phyloP scores from a whole-genome alignment of 176 grass and related monocot species.

The Aegilops bicornis region DNA sequence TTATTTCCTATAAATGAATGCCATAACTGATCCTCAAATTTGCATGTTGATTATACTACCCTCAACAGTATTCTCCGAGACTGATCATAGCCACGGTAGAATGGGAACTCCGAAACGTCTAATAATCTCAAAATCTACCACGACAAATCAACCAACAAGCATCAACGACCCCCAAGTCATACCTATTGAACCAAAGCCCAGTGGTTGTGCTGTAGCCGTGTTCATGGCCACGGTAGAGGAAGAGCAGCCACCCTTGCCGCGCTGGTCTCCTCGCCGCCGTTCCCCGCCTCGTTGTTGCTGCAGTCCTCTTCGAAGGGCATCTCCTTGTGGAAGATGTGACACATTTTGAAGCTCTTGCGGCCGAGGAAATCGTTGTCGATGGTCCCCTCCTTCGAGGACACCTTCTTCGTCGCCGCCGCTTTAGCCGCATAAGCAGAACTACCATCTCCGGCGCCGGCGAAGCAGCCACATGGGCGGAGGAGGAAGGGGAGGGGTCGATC shows the following conservation, averaged over 20 bases:
- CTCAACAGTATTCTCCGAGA: neutral
- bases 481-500: too few relatives aligned
- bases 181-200: constrained; percentile 1
- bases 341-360: too few relatives aligned
- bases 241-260: neutral
- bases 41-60: too few relatives aligned
- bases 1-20: neutral
- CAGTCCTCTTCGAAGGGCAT: too few relatives aligned
- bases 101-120: neutral
- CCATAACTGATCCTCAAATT: too few relatives aligned
- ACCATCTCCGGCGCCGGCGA: too few relatives aligned
- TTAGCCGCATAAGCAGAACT: too few relatives aligned
- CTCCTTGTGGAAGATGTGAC: neutral
- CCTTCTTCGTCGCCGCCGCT: too few relatives aligned
- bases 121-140: neutral
- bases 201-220: constrained; percentile 4
- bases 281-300: neutral
- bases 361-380: too few relatives aligned
- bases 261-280: constrained; percentile 28
- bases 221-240: constrained; percentile 38
- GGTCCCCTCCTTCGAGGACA: too few relatives aligned
- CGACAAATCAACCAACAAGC: neutral
- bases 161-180: neutral
- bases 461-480: too few relatives aligned
- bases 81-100: neutral